A percentile compares a stretch with the other conserved stretches of the same genome.
Conservation (phyloP, 345 rosid species). For the Salix brachista region DNA sequence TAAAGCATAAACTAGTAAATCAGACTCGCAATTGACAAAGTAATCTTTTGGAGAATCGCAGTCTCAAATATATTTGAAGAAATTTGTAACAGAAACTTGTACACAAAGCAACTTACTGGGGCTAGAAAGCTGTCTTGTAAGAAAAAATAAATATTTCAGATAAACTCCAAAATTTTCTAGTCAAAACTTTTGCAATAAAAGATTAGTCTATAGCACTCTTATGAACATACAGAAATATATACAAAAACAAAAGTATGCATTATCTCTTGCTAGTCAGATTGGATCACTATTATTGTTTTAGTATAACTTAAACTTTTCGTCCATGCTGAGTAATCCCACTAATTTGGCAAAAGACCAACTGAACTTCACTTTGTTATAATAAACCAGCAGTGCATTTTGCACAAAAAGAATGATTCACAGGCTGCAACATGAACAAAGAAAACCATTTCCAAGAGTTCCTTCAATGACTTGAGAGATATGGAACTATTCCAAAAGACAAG, state of each 20-base stretch:
- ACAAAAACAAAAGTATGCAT: background rate
- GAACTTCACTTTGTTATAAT: background rate
- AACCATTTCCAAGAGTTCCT: background rate
- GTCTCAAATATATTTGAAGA: background rate
- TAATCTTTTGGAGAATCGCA: background rate
- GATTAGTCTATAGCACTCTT: background rate
- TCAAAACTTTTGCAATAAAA: background rate
- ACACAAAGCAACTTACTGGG: background rate
- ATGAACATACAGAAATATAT: background rate
- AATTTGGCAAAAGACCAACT: background rate
- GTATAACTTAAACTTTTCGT: background rate
- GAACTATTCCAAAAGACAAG: background rate
- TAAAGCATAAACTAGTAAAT: background rate
- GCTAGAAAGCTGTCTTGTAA: background rate
- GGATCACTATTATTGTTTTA: background rate
- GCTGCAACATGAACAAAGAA: background rate
- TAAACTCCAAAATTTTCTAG: background rate
- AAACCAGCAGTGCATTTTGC: background rate
- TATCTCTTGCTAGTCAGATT: background rate
- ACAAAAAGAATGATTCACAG: background rate
- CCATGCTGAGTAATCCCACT: conserved; percentile 1
- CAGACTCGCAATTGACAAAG: background rate
- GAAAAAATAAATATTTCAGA: background rate
- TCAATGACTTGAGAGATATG: background rate
- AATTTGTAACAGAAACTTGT: background rate